Evolutionary conservation across 139 green algal species (phyloP), one percentile per base, ranked within the genome.

Genomic region (Raphidocelis subcapitata): DNA sequence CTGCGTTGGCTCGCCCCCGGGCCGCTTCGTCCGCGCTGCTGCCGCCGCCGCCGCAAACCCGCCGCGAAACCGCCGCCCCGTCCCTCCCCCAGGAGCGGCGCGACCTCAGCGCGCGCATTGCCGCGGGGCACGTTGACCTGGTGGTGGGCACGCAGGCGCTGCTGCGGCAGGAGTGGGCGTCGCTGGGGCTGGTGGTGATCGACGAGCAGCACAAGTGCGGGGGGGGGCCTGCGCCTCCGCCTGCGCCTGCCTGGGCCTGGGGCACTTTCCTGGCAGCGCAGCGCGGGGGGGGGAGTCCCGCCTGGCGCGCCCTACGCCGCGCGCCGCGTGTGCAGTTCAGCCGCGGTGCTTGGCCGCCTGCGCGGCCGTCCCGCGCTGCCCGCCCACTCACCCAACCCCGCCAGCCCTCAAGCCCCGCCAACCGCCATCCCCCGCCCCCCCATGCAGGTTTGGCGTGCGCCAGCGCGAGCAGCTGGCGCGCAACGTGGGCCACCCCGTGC

Each of bases 131-230:
- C 3, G 64, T 89, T 0, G 41, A 86, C 28, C 76, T 98, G 29
- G 76, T 92, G 3, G 83, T 98, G 31, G 91, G 91, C 57, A 99
- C 95, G 0, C 92, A 98, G 80, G 81, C 86, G 41, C 80, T 97
- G 41, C 79, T 49, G 41, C 41, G 12, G 12, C 52, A 33, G 0
- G 79, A 76, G 20, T 98, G 95, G 68, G 28, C 47, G 2, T 65
- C 64, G 23, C 92, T 99, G 62, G 95, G 89, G 12, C 79, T 99
- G 33, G 90, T 90, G 35, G 86, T 96, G 15, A 86, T 98, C 29
- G 95, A 99, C 70, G 95, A 99, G 81, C 93, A 98, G 79, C 95
- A 99, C 82, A 94, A 90, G 89, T 94, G 66, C 36, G 79, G 62
- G 41, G 2, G 68, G 4, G 29, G 33, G n/a, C n/a, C n/a, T n/a